A percentile compares a stretch with the other conserved stretches of the same genome.
phyloP scores from a whole-genome alignment of 352 stramenopile genomes.

The Globisporangium lucens region DNA sequence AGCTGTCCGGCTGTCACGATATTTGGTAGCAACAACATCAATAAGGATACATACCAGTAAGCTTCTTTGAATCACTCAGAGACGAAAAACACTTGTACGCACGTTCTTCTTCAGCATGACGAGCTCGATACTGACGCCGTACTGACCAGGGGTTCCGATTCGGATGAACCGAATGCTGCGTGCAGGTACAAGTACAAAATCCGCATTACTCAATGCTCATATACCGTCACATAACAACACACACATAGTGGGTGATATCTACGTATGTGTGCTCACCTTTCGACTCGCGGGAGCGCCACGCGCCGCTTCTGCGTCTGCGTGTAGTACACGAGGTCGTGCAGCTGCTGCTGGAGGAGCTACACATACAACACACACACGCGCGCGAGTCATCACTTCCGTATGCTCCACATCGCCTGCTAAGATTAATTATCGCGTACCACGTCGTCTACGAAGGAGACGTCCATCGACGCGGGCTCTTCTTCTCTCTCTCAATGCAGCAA shows the following conservation, averaged over 20 bases:
- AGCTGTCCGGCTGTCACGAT: conserved; percentile 28
- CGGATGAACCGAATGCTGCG: conserved; percentile 27
- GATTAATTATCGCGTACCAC: background rate
- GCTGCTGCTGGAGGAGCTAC: conserved; percentile 52
- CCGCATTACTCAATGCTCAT: background rate
- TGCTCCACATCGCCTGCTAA: background rate
- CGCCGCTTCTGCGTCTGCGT: conserved; percentile 44
- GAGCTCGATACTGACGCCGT: conserved; percentile 34
- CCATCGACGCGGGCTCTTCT: conserved; percentile 4
- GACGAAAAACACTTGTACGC: background rate
- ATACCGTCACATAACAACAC: background rate
- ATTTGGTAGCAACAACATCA: background rate
- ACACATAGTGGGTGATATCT: background rate
- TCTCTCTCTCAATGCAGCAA: background rate
- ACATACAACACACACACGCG: background rate
- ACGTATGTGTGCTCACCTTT: conserved; percentile 34
- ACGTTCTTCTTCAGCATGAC: conserved; percentile 40
- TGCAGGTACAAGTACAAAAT: background rate
- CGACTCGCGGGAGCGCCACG: conserved; percentile 48
- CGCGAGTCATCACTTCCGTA: background rate
- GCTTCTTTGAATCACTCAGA: background rate
- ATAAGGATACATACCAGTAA: too few species aligned
- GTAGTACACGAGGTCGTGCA: conserved; percentile 58
- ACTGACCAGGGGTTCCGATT: conserved; percentile 22
- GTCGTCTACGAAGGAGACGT: conserved; percentile 16